phyloP scores from a whole-genome alignment of 306 rosid species.

The Clitoria ternatea region DNA sequence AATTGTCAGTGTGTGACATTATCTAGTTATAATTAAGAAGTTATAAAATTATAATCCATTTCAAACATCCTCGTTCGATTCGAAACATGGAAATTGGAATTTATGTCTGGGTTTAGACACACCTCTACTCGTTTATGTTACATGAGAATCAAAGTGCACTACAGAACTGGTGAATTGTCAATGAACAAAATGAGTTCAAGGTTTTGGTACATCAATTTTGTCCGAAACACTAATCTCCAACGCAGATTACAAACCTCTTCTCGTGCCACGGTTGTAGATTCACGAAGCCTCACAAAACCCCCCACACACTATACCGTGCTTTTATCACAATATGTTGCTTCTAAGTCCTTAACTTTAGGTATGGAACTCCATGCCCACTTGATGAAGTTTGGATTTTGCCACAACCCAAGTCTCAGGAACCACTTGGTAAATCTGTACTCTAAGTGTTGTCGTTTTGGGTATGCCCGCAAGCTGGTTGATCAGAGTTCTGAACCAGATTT shows the following conservation, averaged over 20 bases:
- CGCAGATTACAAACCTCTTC: background rate
- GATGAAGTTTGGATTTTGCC: slow-evolving; percentile 54
- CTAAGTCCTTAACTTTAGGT: slow-evolving; percentile 47
- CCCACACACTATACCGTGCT: slow-evolving; percentile 39
- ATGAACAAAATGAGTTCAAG: background rate
- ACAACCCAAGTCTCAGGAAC: slow-evolving; percentile 39
- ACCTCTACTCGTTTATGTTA: too few species aligned
- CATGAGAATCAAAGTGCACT: background rate
- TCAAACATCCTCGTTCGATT: too few species aligned
- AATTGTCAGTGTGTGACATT: too few species aligned
- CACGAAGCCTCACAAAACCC: background rate
- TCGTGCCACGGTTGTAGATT: background rate
- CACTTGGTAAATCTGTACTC: slow-evolving; percentile 49
- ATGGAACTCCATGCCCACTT: slow-evolving; percentile 67
- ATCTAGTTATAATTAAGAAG: too few species aligned
- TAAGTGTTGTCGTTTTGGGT: slow-evolving; percentile 39
- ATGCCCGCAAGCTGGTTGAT: slow-evolving; percentile 62
- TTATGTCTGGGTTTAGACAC: too few species aligned
- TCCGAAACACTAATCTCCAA: background rate
- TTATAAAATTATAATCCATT: too few species aligned
- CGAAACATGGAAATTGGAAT: too few species aligned
- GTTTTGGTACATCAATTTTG: background rate
- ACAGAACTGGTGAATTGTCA: background rate
- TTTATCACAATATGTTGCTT: slow-evolving; percentile 53
- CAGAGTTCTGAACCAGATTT: slow-evolving; percentile 54